phyloP scores from a whole-genome alignment of 2,329 filamentous ascomycete genomes.

The Tolypocladium inflatum region DNA sequence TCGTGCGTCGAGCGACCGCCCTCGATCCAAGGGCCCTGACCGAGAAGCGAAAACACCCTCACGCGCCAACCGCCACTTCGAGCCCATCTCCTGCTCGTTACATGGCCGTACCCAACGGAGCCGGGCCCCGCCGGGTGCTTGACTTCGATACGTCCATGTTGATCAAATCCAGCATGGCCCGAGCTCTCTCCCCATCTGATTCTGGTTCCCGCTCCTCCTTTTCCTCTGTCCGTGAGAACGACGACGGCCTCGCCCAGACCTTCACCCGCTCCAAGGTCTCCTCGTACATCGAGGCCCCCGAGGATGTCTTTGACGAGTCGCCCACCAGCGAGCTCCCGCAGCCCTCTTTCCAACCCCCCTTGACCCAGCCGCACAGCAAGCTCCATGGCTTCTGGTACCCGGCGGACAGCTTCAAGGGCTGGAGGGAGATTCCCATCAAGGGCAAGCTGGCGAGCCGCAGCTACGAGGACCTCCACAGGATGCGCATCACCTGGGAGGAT shows the following conservation, averaged over 20 bases:
- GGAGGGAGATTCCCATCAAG: constrained; percentile 52
- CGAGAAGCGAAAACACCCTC: not conserved
- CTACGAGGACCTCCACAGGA: constrained; percentile 47
- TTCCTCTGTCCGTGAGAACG: constrained; percentile 52
- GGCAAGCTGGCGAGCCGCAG: constrained; percentile 52
- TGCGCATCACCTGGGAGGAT: constrained; percentile 46
- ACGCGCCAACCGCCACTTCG: not conserved
- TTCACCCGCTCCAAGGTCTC: constrained; percentile 56
- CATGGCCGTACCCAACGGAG: constrained; percentile 17
- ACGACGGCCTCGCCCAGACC: constrained; percentile 48
- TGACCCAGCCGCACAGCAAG: constrained; percentile 45
- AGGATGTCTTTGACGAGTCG: constrained; percentile 43
- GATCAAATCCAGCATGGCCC: constrained; percentile 27
- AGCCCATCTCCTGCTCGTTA: constrained; percentile 4
- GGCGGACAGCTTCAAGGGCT: constrained; percentile 48
- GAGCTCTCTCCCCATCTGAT: constrained; percentile 26
- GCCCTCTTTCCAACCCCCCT: constrained; percentile 38
- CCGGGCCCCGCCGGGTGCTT: constrained; percentile 16
- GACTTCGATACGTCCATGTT: constrained; percentile 24
- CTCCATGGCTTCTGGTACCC: constrained; percentile 52
- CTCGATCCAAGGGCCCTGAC: not conserved
- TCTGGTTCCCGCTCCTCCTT: constrained; percentile 44
- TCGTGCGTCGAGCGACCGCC: not conserved
- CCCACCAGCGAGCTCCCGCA: constrained; percentile 31
- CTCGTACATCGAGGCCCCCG: constrained; percentile 40